Base-by-base conservation (phyloP, 2,329 filamentous ascomycete species). In the Sarocladium brachiariae region DNA sequence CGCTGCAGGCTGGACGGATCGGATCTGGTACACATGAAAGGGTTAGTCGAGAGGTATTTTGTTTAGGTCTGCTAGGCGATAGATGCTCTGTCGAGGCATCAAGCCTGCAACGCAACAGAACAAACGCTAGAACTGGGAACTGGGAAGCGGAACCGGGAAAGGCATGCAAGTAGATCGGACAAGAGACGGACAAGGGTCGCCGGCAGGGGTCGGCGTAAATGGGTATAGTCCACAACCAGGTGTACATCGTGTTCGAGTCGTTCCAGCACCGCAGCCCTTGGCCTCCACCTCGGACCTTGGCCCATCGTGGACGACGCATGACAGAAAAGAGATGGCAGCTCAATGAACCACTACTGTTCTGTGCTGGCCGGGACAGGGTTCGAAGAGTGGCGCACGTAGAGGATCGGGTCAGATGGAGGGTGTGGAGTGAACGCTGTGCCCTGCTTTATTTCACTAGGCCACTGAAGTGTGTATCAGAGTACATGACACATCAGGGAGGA, bases 391-490 rank as follows among this genome's bases (percentile, higher is more conserved):
- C 39, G 24, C 27, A 30, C 19, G 27, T 18, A 25, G 43, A 33
- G 43, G 25, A 21, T 21, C 23, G 13, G 21, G 27, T 7, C 19
- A 4, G 7, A 16, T 6, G n/a, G 43, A 18, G 10, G 25, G 43
- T 56, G 71, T 74, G 70, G 70, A 72, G 72, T 64, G 66, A 61
- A 59, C 54, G 63, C 55, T 61, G 62, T 59, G 60, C 66, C n/a
- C 65, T 68, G 66, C 61, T 61, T 66, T 68, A 70, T 71, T 69
- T 69, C 58, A 68, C 69, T 70, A 70, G 54, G 54, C 52, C 43
- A 13, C 52, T 50, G 61, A n/a, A 58, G 67, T 64, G 66, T 69
- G 69, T 71, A 69, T 71, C 69, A 70, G 67, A 68, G 65, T 63
- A 68, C 65, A 69, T 55, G 58, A 59, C 57, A 57, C 56, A 57